These are phyloP conservation scores for Geotrichum australiense DNA, from an alignment of 1,139 yeast species.

Conservation along the genomic window DNA sequence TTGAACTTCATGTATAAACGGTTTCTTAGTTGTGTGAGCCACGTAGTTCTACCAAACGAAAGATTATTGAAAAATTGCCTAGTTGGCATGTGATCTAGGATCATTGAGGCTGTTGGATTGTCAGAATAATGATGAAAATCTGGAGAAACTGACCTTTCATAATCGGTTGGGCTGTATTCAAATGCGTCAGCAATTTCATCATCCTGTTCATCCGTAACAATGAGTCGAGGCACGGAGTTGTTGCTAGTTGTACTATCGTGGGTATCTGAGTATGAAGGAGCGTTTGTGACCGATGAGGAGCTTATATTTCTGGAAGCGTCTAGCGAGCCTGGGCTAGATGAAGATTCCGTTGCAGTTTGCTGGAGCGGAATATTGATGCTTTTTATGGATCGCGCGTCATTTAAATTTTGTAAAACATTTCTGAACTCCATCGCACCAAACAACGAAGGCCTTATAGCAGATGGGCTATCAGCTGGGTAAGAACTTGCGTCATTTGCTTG, in stretches of 20 bases:
- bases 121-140: slow-evolving; percentile 12
- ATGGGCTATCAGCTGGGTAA: slow-evolving; percentile 7
- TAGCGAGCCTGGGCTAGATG: neutral
- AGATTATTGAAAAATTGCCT: neutral
- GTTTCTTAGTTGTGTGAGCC: neutral
- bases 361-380: slow-evolving; percentile 12
- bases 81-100: neutral
- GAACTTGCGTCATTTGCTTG: slow-evolving; percentile 5
- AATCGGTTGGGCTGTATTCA: slow-evolving; percentile 12
- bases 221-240: slow-evolving; percentile 19
- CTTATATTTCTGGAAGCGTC: neutral
- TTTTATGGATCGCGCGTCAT: slow-evolving; percentile 17
- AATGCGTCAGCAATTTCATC: slow-evolving; percentile 3
- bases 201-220: slow-evolving; percentile 17
- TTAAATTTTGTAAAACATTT: slow-evolving; percentile 25
- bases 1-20: neutral
- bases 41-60: neutral
- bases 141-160: slow-evolving; percentile 13
- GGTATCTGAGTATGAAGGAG: neutral
- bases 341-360: slow-evolving; percentile 2
- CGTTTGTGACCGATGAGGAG: neutral
- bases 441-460: slow-evolving; percentile 39
- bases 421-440: slow-evolving; percentile 40
- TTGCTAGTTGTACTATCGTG: neutral
- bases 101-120: slow-evolving; percentile 2